Conservation (phyloP, 2,329 filamentous ascomycete species). For the Hypoxylon sp. region DNA sequence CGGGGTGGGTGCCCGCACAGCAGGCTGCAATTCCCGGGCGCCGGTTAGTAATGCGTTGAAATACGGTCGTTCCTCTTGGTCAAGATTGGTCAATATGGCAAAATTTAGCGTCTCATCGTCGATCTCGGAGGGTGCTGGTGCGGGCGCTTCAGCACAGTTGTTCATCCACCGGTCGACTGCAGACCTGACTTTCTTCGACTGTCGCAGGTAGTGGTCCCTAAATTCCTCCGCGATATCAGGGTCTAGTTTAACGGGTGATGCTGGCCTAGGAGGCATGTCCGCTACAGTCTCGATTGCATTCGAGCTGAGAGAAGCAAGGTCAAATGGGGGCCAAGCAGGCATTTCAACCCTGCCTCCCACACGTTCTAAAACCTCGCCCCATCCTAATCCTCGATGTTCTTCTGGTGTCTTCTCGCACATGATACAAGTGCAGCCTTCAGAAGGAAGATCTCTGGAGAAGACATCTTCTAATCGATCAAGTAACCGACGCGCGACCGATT, state of each 20-base stretch:
- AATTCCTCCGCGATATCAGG: slow-evolving; percentile 96
- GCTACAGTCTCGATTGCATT: slow-evolving; percentile 75
- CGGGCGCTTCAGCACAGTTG: slow-evolving; percentile 80
- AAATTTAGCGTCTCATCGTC: slow-evolving; percentile 96
- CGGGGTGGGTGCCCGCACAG: slow-evolving; percentile 77
- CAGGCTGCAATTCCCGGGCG: slow-evolving; percentile 69
- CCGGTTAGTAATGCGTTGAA: slow-evolving; percentile 85
- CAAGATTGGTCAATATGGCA: slow-evolving; percentile 90
- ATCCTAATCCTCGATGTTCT: slow-evolving; percentile 82
- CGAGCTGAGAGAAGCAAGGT: slow-evolving; percentile 73
- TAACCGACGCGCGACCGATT: slow-evolving; percentile 90
- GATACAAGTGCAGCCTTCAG: slow-evolving; percentile 86
- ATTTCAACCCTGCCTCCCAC: slow-evolving; percentile 90
- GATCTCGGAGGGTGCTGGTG: slow-evolving; percentile 85
- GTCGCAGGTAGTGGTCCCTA: slow-evolving; percentile 89
- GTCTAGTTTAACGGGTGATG: slow-evolving; percentile 81
- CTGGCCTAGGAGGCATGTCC: slow-evolving; percentile 70
- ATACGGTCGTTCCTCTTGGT: slow-evolving; percentile 79
- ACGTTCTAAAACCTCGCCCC: slow-evolving; percentile 95
- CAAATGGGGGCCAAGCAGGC: slow-evolving; percentile 90
- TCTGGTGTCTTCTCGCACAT: slow-evolving; percentile 79
- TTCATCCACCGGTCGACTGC: slow-evolving; percentile 92
- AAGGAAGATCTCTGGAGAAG: slow-evolving; percentile 91
- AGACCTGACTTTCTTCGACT: slow-evolving; percentile 92
- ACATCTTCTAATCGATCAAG: slow-evolving; percentile 94